Evolutionary conservation across 768 basidiomycete genomes (phyloP), one percentile per base, ranked within the genome.

Genomic region (Hemileccinum rubropunctum): DNA sequence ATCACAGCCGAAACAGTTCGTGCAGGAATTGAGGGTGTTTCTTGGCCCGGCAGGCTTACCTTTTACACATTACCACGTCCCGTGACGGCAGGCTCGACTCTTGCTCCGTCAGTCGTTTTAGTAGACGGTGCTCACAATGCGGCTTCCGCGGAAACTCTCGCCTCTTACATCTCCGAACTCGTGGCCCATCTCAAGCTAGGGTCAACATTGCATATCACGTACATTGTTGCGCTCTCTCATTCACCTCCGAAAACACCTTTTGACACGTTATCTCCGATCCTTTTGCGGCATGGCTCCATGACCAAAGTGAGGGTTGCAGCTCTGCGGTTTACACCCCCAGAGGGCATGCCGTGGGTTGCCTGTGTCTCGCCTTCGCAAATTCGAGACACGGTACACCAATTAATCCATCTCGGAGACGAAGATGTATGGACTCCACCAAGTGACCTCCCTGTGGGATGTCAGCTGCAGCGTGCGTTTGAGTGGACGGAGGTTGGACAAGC

Each of bases 81-180:
- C 35, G 47, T 56, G 39, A 61, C 47, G 6, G 39, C 28, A 23
- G 58, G 50, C 9, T 59, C 45, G 37, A 43, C 47, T 34, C 20
- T 35, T 37, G 50, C 56, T 43, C 50, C 60, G 38, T 54, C 78
- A 8, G 68, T 66, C 18, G 57, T 95, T 12, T 77, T 98, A 11
- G 87, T 86, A 5, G 97, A 99, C 61, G 97, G 97, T 3, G 95
- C 97, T 1, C 97, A 98, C 66, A 99, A 98, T 63, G 71, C 83
- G 7, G 84, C 90, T 6, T 92, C 92, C 0, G 78, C 92, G 0
- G 56, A 66, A 26, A 79, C 80, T 0, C 79, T 98, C 11, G 77
- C 83, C 8, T 63, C 73, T 2, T 98, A 91, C 64, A 70, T 73
- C 26, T 61, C 64, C 47, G 67, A 70, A 40, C 74, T 70, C 54